A percentile compares a stretch with the other conserved stretches of the same genome.
phyloP scores from a whole-genome alignment of 1,284 basidiomycete species.

The Violaceomyces palustris region DNA sequence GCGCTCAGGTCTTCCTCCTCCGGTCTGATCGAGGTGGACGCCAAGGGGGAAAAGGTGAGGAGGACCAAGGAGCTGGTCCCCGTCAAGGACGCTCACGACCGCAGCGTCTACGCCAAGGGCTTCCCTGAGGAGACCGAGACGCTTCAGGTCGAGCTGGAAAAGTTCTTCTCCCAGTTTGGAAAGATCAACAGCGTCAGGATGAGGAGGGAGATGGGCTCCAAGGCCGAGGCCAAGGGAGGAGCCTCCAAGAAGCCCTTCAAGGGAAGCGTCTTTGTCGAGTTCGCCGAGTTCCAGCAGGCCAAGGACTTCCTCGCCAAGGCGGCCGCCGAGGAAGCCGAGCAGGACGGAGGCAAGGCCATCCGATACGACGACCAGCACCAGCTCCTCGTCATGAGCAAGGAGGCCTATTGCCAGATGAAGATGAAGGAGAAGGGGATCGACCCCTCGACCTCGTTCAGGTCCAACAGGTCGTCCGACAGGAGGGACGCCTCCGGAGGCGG shows the following conservation, averaged over 20 bases:
- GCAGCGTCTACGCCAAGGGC: constrained; percentile 64
- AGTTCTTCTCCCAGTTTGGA: constrained; percentile 78
- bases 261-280: constrained; percentile 91
- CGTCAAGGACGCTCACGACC: constrained; percentile 44
- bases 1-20: constrained; percentile 28
- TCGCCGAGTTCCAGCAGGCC: constrained; percentile 67
- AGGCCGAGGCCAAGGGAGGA: constrained; percentile 60
- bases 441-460: constrained; percentile 60
- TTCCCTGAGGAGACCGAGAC: constrained; percentile 71
- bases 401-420: constrained; percentile 92
- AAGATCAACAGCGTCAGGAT: constrained; percentile 78
- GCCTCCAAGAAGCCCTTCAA: no score
- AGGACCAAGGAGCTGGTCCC: constrained; percentile 59
- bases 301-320: constrained; percentile 73
- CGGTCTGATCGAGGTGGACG: constrained; percentile 68
- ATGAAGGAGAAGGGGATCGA: constrained; percentile 83
- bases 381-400: constrained; percentile 69
- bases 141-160: constrained; percentile 72
- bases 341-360: constrained; percentile 41
- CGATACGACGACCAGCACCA: constrained; percentile 56
- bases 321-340: constrained; percentile 49
- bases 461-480: constrained; percentile 58
- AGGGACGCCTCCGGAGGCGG: constrained; percentile 49
- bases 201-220: constrained; percentile 60
- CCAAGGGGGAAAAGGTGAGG: constrained; percentile 68